Evolutionary conservation across 2,329 filamentous ascomycete species (phyloP).

Genomic region (Eutypa lata): DNA sequence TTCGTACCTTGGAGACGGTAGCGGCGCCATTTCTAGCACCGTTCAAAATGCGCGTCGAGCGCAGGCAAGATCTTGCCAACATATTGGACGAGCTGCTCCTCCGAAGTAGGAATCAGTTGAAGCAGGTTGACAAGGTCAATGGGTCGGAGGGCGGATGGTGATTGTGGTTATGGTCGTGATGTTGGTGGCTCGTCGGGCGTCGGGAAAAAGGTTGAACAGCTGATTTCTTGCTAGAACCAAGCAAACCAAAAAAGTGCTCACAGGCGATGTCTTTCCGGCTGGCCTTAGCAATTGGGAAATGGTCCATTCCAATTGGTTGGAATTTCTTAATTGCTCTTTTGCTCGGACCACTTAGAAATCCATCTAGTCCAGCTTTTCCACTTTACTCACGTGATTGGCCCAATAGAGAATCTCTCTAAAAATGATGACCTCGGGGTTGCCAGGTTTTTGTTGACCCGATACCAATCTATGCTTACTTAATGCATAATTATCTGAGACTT

Average conservation of each 20-base stretch:
- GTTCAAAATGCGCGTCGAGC: constrained; percentile 82
- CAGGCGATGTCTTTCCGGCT: not conserved
- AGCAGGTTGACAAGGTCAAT: constrained; percentile 24
- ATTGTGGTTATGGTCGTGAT: constrained; percentile 20
- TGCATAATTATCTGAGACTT: no score
- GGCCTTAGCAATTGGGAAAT: constrained; percentile 1
- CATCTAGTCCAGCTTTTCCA: not conserved
- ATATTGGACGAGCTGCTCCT: constrained; percentile 61
- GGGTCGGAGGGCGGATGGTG: constrained; percentile 15
- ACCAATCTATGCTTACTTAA: no score
- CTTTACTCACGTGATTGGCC: not conserved
- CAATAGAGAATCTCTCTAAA: not conserved
- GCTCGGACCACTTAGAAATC: not conserved
- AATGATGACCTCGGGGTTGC: not conserved
- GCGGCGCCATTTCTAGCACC: constrained; percentile 70
- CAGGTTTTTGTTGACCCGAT: no score
- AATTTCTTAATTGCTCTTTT: not conserved
- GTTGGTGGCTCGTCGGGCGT: not conserved
- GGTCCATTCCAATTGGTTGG: constrained; percentile 1
- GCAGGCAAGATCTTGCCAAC: constrained; percentile 90
- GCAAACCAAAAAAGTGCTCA: not conserved
- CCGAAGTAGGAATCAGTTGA: constrained; percentile 30
- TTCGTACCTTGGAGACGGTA: constrained; percentile 71
- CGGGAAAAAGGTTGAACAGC: not conserved
- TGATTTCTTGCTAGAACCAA: not conserved